Percentiles rank a stretch among this genome's conserved stretches.
Evolutionary conservation across 192 early-diverging fungal species (phyloP).

Genomic region (Coemansia sp.): DNA sequence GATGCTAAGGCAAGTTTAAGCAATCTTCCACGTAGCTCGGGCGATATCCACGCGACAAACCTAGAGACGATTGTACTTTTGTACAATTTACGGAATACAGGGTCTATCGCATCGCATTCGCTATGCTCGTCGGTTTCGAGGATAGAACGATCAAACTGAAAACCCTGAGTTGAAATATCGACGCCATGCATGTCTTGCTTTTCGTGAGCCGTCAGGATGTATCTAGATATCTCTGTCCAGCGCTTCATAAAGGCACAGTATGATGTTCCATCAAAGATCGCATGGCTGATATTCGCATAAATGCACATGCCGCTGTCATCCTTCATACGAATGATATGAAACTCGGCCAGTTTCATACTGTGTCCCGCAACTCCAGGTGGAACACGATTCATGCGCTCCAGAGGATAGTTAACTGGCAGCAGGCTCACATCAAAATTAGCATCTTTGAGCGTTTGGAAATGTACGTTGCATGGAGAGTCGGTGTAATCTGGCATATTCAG

Average conservation of each 20-base stretch:
- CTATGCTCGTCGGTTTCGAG: neutral
- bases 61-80: neutral
- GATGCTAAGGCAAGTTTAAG: neutral
- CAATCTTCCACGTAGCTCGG: conserved; percentile 2
- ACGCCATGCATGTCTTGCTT: neutral
- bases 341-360: conserved; percentile 9
- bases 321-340: conserved; percentile 9
- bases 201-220: neutral
- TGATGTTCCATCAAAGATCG: conserved; percentile 14
- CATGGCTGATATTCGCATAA: conserved; percentile 18
- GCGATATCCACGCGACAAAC: conserved; percentile 18
- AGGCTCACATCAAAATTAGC: conserved; percentile 5
- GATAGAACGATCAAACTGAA: neutral
- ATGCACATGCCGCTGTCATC: conserved; percentile 29
- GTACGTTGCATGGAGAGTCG: conserved; percentile 11
- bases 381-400: neutral
- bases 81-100: neutral
- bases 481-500: conserved; percentile 28
- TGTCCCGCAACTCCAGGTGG: neutral
- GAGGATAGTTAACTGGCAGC: neutral
- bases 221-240: conserved; percentile 15
- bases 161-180: neutral
- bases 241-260: conserved; percentile 20
- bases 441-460: conserved; percentile 6
- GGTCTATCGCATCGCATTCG: neutral